A percentile compares a stretch with the other conserved stretches of the same genome.
These are phyloP conservation scores for Dendrobium catenatum DNA, from an alignment of 106 monocot species.

Conservation along the genomic window DNA sequence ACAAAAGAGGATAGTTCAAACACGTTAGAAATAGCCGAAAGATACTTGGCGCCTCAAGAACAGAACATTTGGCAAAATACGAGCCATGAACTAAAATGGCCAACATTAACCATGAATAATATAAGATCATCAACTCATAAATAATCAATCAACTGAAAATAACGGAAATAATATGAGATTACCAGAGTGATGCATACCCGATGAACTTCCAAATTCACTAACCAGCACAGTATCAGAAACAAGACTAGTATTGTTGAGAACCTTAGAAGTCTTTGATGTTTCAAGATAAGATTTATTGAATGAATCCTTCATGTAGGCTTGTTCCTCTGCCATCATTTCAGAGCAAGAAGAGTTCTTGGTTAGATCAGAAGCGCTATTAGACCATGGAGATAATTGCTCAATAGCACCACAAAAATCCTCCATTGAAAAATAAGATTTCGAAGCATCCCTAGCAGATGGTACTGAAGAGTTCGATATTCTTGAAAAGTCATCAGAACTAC, in stretches of 20 bases:
- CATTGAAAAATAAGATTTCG: slow-evolving; percentile 7
- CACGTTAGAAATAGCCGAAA: no score
- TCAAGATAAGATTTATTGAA: background rate
- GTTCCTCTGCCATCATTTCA: slow-evolving; percentile 2
- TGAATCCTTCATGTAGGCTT: background rate
- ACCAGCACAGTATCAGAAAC: background rate
- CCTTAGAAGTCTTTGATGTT: background rate
- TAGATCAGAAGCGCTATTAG: background rate
- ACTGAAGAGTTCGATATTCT: slow-evolving; percentile 5
- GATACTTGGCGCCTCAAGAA: no score
- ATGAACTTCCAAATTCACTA: background rate
- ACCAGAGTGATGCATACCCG: slow-evolving; percentile 20
- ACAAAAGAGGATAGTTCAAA: no score
- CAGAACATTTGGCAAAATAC: no score
- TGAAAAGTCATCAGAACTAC: background rate
- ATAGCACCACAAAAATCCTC: background rate
- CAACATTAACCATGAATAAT: no score
- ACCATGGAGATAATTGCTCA: background rate
- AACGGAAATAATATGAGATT: background rate
- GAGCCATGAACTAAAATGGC: no score
- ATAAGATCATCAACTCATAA: background rate
- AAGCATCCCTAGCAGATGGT: slow-evolving; percentile 1
- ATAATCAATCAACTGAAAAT: background rate
- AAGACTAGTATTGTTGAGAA: background rate
- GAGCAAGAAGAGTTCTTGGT: background rate